phyloP scores from a whole-genome alignment of 352 stramenopile genomes.

The Pythium apleroticum region DNA sequence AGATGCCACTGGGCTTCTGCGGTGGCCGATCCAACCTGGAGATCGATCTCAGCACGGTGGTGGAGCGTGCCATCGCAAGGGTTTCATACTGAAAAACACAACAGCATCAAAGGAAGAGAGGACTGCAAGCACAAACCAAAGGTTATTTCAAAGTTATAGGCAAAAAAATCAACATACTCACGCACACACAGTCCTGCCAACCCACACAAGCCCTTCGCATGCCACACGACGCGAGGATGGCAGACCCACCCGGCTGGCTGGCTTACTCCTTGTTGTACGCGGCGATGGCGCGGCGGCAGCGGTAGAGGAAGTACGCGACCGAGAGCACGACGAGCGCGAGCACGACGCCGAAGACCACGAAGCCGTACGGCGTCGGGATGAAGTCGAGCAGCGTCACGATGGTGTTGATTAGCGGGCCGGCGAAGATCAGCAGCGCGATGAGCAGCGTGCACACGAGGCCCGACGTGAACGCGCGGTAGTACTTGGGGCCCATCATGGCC shows the following conservation, averaged over 20 bases:
- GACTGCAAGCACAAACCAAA: background rate
- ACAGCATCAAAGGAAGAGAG: no score
- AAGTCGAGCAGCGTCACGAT: slow-evolving; percentile 66
- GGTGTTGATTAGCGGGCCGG: slow-evolving; percentile 70
- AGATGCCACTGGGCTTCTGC: no score
- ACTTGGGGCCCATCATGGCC: slow-evolving; percentile 71
- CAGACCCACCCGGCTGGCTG: no score
- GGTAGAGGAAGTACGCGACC: slow-evolving; percentile 53
- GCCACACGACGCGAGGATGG: no score
- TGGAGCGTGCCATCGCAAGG: background rate
- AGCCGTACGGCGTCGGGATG: slow-evolving; percentile 54
- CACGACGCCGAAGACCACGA: slow-evolving; percentile 54
- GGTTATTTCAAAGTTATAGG: background rate
- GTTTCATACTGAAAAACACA: no score
- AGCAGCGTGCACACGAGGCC: slow-evolving; percentile 59
- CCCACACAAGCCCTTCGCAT: no score
- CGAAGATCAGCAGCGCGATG: slow-evolving; percentile 61
- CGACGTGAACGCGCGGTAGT: slow-evolving; percentile 67
- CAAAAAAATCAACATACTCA: background rate
- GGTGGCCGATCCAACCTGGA: background rate
- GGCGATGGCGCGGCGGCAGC: slow-evolving; percentile 50
- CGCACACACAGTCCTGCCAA: background rate
- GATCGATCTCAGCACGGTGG: background rate
- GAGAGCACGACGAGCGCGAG: slow-evolving; percentile 38
- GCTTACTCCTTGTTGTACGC: slow-evolving; percentile 16